A percentile compares a stretch with the other conserved stretches of the same genome.
Evolutionary conservation across 495 filamentous ascomycete species (phyloP).

Genomic region (Penicillium nucicola): DNA sequence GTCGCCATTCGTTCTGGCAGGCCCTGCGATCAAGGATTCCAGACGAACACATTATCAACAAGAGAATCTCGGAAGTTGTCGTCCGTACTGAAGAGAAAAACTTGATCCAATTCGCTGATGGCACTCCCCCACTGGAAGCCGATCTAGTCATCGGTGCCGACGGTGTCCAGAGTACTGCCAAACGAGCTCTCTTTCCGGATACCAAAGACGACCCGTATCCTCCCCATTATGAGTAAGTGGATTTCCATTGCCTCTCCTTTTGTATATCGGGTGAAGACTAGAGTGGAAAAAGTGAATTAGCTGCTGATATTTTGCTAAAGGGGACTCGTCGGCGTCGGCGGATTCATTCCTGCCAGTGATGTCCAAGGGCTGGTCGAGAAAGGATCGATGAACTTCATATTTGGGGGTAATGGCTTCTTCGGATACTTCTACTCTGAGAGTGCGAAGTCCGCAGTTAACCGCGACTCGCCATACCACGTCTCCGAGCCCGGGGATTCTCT

Average conservation of each 20-base stretch:
- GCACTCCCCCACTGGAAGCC: conserved; percentile 30
- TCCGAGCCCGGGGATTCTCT: conserved; percentile 33
- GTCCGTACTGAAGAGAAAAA: conserved; percentile 16
- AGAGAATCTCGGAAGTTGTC: conserved; percentile 22
- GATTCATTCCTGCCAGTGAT: conserved; percentile 41
- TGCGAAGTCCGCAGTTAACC: conserved; percentile 9
- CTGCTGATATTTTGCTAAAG: conserved; percentile 17
- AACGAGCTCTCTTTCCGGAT: conserved; percentile 43
- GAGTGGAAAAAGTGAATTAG: neutral
- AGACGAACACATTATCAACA: conserved; percentile 26
- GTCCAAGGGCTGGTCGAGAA: conserved; percentile 22
- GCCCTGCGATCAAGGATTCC: conserved; percentile 29
- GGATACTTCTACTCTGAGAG: conserved; percentile 47
- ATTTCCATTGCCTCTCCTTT: no score
- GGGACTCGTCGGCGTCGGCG: conserved; percentile 51
- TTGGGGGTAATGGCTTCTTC: conserved; percentile 56
- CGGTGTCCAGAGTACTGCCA: conserved; percentile 51
- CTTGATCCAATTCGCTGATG: conserved; percentile 29
- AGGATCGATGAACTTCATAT: conserved; percentile 50
- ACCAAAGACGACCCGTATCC: conserved; percentile 27
- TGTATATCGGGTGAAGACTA: no score
- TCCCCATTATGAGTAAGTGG: conserved; percentile 41
- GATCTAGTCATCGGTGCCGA: conserved; percentile 62
- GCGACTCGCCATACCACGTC: conserved; percentile 26
- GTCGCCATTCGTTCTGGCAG: conserved; percentile 37